Conservation (phyloP, 352 stramenopile species). For the Elongisporangium senticosum region DNA sequence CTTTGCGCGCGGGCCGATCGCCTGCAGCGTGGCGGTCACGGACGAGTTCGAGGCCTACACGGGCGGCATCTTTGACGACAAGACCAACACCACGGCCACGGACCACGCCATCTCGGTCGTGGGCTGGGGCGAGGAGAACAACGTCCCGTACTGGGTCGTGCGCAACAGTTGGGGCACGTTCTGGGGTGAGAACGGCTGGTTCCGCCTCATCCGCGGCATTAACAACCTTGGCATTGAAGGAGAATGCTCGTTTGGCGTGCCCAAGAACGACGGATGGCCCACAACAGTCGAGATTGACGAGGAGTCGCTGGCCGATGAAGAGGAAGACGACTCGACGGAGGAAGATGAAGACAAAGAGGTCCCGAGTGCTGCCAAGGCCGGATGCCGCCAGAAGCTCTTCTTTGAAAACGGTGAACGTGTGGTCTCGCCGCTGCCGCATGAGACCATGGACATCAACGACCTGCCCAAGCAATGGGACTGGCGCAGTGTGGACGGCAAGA, state of each 20-base stretch:
- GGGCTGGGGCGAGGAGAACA: constrained; percentile 90
- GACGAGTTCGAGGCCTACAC: constrained; percentile 89
- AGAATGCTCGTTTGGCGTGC: constrained; percentile 91
- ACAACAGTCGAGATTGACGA: constrained; percentile 26
- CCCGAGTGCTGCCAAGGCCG: constrained; percentile 13
- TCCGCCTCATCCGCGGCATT: constrained; percentile 86
- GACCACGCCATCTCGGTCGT: constrained; percentile 95
- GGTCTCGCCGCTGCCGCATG: constrained; percentile 64
- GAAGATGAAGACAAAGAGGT: constrained; percentile 13
- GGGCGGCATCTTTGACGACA: constrained; percentile 91
- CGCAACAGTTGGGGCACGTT: constrained; percentile 94
- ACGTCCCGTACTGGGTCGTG: constrained; percentile 93
- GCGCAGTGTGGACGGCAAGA: constrained; percentile 91
- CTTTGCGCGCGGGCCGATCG: constrained; percentile 92
- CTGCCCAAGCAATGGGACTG: constrained; percentile 93
- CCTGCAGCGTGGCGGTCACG: constrained; percentile 91
- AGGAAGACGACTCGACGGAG: constrained; percentile 13
- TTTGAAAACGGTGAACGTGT: constrained; percentile 67
- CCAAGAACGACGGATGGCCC: constrained; percentile 72
- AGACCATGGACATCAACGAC: constrained; percentile 70
- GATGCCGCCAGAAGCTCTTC: constrained; percentile 56
- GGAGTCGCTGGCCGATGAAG: constrained; percentile 2
- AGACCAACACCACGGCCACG: constrained; percentile 62
- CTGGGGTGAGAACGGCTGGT: constrained; percentile 96
- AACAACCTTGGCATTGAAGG: constrained; percentile 94